Conservation (phyloP, 495 filamentous ascomycete genomes). For the Penicillium canescens region DNA sequence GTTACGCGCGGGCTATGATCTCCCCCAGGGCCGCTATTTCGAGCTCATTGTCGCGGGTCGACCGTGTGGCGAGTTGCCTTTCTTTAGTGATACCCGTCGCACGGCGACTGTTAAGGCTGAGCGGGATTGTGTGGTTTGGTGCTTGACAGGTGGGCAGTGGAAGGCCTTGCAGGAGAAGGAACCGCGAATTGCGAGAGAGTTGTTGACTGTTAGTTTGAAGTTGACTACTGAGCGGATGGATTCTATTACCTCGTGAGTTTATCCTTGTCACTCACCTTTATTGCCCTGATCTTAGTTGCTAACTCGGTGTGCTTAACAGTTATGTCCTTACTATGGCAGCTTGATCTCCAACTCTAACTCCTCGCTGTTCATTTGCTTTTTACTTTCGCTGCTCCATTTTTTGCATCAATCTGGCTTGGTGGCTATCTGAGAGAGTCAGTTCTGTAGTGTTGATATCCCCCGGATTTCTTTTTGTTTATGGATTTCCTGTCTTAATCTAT, state of each 20-base stretch:
- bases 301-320: constrained; percentile 11
- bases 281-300: background rate
- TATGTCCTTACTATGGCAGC: constrained; percentile 41
- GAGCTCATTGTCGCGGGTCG: constrained; percentile 94
- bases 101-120: constrained; percentile 86
- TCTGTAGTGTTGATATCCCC: background rate
- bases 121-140: constrained; percentile 79
- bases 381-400: too few relatives aligned
- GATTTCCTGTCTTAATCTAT: background rate
- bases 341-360: constrained; percentile 6
- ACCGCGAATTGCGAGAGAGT: constrained; percentile 75
- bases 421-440: too few relatives aligned
- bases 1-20: constrained; percentile 82
- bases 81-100: constrained; percentile 85
- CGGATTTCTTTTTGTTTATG: background rate
- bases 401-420: too few relatives aligned
- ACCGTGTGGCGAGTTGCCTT: constrained; percentile 93
- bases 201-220: constrained; percentile 82
- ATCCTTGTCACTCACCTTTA: background rate
- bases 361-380: too few relatives aligned
- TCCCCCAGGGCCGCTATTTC: constrained; percentile 83
- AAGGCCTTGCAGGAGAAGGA: constrained; percentile 64
- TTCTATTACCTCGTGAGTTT: constrained; percentile 74
- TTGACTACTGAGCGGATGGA: constrained; percentile 87
- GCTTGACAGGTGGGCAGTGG: constrained; percentile 71